A percentile compares a stretch with the other conserved stretches of the same genome.
Conservation (phyloP, 106 monocot genomes). For the Cymbidium sinense region DNA sequence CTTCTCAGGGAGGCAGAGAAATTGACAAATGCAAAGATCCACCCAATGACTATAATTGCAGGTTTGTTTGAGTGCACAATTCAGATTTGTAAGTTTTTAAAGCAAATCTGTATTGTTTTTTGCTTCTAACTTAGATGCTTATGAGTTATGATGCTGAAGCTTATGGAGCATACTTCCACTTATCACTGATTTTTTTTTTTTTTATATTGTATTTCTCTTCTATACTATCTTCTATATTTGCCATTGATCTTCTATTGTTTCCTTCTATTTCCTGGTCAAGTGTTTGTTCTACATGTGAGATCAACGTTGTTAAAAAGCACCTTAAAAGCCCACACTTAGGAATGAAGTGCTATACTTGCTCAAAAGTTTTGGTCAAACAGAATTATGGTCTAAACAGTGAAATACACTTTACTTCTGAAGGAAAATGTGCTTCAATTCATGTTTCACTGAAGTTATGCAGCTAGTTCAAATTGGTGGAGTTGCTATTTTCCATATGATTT, state of each 20-base stretch:
- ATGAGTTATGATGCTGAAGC: not conserved
- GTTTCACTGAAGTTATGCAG: not conserved
- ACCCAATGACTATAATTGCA: conserved; percentile 83
- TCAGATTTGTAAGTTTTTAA: not conserved
- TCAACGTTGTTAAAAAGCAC: not conserved
- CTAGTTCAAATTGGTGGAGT: not conserved
- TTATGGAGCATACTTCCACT: not conserved
- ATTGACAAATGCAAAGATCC: conserved; percentile 55
- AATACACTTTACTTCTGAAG: not conserved
- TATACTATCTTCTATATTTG: not conserved
- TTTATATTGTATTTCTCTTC: not conserved
- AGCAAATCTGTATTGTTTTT: not conserved
- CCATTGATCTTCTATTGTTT: not conserved
- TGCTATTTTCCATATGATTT: not conserved
- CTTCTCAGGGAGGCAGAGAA: conserved; percentile 77
- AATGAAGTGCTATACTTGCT: not conserved
- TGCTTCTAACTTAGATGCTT: not conserved
- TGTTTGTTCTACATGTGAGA: not conserved
- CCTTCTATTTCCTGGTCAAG: not conserved
- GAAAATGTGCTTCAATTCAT: not conserved
- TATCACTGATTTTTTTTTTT: not conserved
- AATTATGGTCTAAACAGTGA: not conserved
- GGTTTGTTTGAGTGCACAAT: conserved; percentile 16
- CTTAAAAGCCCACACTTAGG: not conserved
- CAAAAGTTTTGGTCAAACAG: not conserved